Conservation (phyloP, 202 grass and related monocot species). For the Carex arenaria region DNA sequence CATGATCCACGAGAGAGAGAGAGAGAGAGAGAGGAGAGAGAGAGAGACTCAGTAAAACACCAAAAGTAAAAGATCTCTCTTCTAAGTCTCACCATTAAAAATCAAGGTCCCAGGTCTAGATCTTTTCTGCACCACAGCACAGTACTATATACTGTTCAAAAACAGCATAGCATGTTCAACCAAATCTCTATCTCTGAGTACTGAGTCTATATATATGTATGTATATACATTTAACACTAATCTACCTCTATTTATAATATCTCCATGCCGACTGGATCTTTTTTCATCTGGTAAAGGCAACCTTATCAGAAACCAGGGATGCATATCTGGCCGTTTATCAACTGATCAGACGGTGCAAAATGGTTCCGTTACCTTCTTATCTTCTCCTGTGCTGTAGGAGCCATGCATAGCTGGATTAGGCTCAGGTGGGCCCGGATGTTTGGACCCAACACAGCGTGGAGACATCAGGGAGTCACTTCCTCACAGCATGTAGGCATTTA, state of each 20-base stretch:
- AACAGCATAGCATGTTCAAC: not conserved
- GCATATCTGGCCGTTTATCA: not conserved
- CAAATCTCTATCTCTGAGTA: not conserved
- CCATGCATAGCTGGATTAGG: not conserved
- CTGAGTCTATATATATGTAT: too few species aligned
- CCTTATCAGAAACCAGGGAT: not conserved
- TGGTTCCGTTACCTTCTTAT: not conserved
- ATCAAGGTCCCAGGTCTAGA: not conserved
- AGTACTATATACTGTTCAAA: not conserved
- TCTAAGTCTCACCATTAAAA: not conserved
- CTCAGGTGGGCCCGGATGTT: not conserved
- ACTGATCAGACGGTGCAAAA: not conserved
- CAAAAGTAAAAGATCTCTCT: not conserved
- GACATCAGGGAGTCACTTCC: not conserved
- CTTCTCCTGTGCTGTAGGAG: not conserved
- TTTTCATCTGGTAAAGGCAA: not conserved
- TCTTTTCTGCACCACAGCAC: not conserved
- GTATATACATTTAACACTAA: not conserved
- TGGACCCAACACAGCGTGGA: conserved; percentile 14
- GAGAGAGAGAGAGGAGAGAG: not conserved
- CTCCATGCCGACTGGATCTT: not conserved
- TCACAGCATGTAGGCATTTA: not conserved
- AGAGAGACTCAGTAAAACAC: not conserved
- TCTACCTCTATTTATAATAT: not conserved
- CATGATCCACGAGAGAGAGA: not conserved